Conservation (phyloP, 805 yeast species). For the Suhomyces sp. region DNA sequence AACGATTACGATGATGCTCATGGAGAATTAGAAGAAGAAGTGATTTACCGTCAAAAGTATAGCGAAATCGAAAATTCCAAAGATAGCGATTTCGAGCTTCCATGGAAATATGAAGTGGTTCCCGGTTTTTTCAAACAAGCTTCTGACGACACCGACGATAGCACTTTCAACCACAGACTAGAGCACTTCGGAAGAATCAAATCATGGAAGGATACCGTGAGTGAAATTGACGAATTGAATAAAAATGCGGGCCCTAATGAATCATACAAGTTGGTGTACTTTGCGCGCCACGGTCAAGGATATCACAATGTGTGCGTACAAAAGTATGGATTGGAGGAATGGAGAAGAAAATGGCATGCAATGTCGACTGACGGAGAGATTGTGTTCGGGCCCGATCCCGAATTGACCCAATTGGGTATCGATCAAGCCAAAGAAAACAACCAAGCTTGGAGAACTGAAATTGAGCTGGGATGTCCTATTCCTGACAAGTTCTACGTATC, state of each 20-base stretch:
- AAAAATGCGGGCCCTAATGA: constrained; percentile 32
- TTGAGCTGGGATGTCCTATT: constrained; percentile 49
- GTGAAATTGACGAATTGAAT: constrained; percentile 35
- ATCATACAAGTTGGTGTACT: constrained; percentile 46
- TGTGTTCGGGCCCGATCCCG: constrained; percentile 60
- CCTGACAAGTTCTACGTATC: constrained; percentile 57
- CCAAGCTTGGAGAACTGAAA: constrained; percentile 42
- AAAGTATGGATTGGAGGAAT: constrained; percentile 53
- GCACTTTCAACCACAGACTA: constrained; percentile 40
- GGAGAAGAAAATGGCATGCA: constrained; percentile 56
- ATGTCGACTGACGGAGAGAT: constrained; percentile 53
- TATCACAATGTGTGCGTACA: constrained; percentile 56
- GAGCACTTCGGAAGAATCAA: constrained; percentile 45
- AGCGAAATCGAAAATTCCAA: constrained; percentile 10
- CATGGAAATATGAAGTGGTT: constrained; percentile 50
- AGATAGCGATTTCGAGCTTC: constrained; percentile 24
- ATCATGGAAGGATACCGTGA: constrained; percentile 39
- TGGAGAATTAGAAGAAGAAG: constrained; percentile 18
- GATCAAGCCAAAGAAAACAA: constrained; percentile 53
- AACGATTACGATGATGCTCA: constrained; percentile 28
- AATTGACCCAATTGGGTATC: constrained; percentile 52
- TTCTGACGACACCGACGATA: constrained; percentile 43
- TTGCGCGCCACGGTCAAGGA: constrained; percentile 72
- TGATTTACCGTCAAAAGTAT: constrained; percentile 12
- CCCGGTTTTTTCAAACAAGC: constrained; percentile 51